Percentiles rank a stretch among this genome's conserved stretches.
phyloP scores from a whole-genome alignment of 1,284 basidiomycete genomes.

The Microbotryomycetes sp. region DNA sequence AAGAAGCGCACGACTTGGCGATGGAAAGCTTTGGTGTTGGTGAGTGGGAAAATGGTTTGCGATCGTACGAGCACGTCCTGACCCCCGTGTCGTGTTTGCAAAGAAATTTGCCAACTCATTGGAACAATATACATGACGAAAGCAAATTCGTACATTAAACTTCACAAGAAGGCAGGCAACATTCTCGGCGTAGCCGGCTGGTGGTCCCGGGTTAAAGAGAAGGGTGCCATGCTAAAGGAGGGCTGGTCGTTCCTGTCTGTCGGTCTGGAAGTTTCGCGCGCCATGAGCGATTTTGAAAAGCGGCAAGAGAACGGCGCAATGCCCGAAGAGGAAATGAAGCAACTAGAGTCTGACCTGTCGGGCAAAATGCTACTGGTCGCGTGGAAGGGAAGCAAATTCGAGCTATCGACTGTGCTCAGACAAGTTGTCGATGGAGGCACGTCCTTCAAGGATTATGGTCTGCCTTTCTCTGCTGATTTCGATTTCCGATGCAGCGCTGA shows the following conservation, averaged over 20 bases:
- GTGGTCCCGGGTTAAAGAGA: slow-evolving; percentile 90
- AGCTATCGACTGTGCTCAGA: slow-evolving; percentile 50
- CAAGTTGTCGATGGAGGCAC: slow-evolving; percentile 55
- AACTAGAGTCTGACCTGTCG: slow-evolving; percentile 87
- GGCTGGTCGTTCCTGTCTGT: slow-evolving; percentile 53
- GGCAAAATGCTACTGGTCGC: slow-evolving; percentile 86
- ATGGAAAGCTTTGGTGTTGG: slow-evolving; percentile 96
- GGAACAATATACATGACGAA: slow-evolving; percentile 86
- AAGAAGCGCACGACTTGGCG: slow-evolving; percentile 93
- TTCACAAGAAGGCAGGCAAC: slow-evolving; percentile 54
- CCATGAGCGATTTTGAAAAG: slow-evolving; percentile 80
- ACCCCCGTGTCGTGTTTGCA: too few relatives aligned
- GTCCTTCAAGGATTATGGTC: slow-evolving; percentile 23
- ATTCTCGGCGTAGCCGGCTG: slow-evolving; percentile 83
- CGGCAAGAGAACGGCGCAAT: slow-evolving; percentile 71
- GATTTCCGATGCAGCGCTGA: slow-evolving; percentile 50
- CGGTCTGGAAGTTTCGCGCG: slow-evolving; percentile 48
- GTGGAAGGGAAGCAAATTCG: slow-evolving; percentile 88
- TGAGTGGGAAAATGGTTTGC: slow-evolving; percentile 40
- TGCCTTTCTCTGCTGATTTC: slow-evolving; percentile 1
- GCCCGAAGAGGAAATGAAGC: slow-evolving; percentile 64
- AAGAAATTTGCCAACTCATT: slow-evolving; percentile 45
- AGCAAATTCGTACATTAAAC: slow-evolving; percentile 70
- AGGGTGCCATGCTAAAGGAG: slow-evolving; percentile 65
- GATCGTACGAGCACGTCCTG: too few relatives aligned